Conservation (phyloP, 306 rosid species). For the Corylus avellana region DNA sequence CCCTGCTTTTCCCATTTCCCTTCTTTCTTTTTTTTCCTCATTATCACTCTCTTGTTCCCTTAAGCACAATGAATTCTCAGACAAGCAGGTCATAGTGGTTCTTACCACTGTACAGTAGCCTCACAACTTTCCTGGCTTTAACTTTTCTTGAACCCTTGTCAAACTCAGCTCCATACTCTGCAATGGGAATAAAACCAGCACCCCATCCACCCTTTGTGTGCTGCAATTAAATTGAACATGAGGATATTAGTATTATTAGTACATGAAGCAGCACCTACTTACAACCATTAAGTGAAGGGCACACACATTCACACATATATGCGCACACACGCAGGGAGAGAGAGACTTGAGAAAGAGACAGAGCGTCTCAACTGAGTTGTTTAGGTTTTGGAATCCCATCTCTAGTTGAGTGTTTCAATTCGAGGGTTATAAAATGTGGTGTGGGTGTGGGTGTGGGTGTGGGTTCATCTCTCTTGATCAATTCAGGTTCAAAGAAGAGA, state of each 20-base stretch:
- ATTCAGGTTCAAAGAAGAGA: too few relatives aligned
- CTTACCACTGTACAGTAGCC: slow-evolving; percentile 76
- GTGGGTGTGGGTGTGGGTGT: too few relatives aligned
- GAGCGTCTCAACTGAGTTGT: too few relatives aligned
- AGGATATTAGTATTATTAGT: neutral
- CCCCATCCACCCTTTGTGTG: slow-evolving; percentile 65
- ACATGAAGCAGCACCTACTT: slow-evolving; percentile 11
- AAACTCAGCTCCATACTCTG: slow-evolving; percentile 91
- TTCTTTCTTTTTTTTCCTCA: neutral
- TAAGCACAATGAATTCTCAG: slow-evolving; percentile 30
- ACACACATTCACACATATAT: too few relatives aligned
- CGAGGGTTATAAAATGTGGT: too few relatives aligned
- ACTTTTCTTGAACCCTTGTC: slow-evolving; percentile 43
- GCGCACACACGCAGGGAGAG: neutral
- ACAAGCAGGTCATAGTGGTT: slow-evolving; percentile 93
- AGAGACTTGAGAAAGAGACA: neutral
- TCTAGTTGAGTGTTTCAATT: too few relatives aligned
- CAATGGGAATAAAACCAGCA: slow-evolving; percentile 81
- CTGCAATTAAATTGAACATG: slow-evolving; percentile 52
- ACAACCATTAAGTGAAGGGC: too few relatives aligned
- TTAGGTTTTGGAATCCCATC: too few relatives aligned
- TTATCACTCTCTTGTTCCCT: neutral
- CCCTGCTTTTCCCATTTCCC: neutral
- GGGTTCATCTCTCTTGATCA: too few relatives aligned
- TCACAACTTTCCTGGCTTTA: slow-evolving; percentile 65